Evolutionary conservation across 1,284 basidiomycete genomes (phyloP).

Genomic region (Entoloma clypeatum): DNA sequence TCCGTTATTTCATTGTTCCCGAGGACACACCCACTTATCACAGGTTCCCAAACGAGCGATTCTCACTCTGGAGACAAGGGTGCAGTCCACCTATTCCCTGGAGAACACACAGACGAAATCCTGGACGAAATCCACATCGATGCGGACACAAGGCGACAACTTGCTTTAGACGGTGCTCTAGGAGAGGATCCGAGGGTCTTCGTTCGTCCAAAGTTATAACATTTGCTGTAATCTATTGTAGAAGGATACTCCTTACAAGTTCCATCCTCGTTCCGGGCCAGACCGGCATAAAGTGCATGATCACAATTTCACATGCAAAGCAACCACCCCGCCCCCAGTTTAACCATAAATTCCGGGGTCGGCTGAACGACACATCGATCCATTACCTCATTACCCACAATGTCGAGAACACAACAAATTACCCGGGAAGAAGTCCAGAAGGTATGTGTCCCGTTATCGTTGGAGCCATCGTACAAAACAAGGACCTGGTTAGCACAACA

Average conservation of each 20-base stretch:
- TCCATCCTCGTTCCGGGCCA: no score
- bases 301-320: no score
- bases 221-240: no score
- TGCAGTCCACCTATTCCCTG: conserved; percentile 36
- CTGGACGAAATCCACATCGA: conserved; percentile 45
- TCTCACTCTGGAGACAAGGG: conserved; percentile 7
- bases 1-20: conserved; percentile 37
- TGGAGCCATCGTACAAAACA: no score
- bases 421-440: conserved; percentile 48
- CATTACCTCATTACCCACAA: conserved; percentile 20
- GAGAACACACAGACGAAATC: conserved; percentile 51
- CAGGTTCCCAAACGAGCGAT: conserved; percentile 20
- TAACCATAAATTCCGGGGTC: no score
- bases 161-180: conserved; percentile 43
- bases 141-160: conserved; percentile 31
- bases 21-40: conserved; percentile 47
- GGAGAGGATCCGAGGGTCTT: conserved; percentile 25
- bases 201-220: no score
- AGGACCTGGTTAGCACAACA: no score
- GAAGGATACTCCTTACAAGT: conserved; percentile 17
- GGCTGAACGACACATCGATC: no score
- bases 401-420: conserved; percentile 37
- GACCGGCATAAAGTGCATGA: no score
- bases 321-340: no score
- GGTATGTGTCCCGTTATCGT: no score